Evolutionary conservation across 169 alveolate species (phyloP).

Genomic region (Cystoisospora suis): DNA sequence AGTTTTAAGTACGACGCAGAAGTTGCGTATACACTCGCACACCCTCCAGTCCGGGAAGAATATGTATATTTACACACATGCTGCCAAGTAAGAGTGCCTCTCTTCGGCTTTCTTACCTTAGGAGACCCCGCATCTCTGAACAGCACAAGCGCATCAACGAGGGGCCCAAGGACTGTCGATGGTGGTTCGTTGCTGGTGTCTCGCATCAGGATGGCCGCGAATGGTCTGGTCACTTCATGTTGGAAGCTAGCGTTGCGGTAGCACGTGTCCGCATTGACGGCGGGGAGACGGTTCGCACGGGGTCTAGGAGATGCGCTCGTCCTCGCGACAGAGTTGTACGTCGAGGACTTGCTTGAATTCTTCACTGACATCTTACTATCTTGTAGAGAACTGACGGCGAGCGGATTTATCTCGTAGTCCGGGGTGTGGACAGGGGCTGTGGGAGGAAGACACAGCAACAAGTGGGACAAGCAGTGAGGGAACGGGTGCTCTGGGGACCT

Average conservation of each 20-base stretch:
- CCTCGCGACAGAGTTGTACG: neutral
- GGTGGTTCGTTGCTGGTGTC: neutral
- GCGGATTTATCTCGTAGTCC: neutral
- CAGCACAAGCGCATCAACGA: neutral
- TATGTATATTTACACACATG: no score
- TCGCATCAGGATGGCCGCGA: neutral
- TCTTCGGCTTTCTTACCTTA: neutral
- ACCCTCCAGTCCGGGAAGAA: no score
- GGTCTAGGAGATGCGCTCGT: neutral
- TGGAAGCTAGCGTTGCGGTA: neutral
- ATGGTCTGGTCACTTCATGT: neutral
- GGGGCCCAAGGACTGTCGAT: neutral
- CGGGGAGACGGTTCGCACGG: neutral
- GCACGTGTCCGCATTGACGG: neutral
- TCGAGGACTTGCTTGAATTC: neutral
- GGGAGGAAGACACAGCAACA: no score
- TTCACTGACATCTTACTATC: neutral
- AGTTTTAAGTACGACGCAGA: no score
- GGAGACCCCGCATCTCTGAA: neutral
- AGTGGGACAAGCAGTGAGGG: no score
- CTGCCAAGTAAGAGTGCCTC: neutral
- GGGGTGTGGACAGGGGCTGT: slow-evolving; percentile 3
- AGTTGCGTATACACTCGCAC: no score
- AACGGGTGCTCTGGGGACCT: no score
- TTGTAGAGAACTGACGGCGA: neutral